phyloP scores from a whole-genome alignment of 1,284 basidiomycete genomes.

The Heterobasidion occidentale region DNA sequence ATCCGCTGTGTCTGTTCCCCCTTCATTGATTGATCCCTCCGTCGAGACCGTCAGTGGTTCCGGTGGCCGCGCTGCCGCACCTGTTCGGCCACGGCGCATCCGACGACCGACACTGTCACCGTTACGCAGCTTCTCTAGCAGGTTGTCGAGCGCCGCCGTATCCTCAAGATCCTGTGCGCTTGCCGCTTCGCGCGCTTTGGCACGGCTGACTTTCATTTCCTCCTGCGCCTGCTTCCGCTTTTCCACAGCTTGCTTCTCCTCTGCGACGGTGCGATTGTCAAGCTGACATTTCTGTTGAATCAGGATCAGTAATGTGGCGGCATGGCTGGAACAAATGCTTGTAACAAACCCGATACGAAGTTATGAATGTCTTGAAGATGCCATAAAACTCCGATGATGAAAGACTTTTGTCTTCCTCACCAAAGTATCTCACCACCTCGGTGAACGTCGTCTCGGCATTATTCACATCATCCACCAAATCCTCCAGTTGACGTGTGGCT shows the following conservation, averaged over 20 bases:
- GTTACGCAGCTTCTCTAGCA: constrained; percentile 66
- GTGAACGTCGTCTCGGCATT: constrained; percentile 74
- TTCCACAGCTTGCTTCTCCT: constrained; percentile 56
- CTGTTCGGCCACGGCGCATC: constrained; percentile 33
- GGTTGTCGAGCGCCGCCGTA: constrained; percentile 57
- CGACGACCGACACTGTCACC: constrained; percentile 59
- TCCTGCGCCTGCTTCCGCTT: constrained; percentile 61
- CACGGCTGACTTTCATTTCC: constrained; percentile 48
- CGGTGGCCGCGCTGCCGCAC: constrained; percentile 24
- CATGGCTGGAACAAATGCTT: neutral
- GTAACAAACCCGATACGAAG: constrained; percentile 70
- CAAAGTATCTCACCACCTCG: constrained; percentile 84
- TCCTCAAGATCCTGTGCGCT: constrained; percentile 46
- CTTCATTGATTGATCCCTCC: constrained; percentile 19
- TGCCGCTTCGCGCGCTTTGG: constrained; percentile 39
- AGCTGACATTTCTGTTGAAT: constrained; percentile 73
- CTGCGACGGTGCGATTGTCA: constrained; percentile 66
- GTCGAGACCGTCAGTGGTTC: constrained; percentile 34
- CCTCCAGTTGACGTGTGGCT: constrained; percentile 68
- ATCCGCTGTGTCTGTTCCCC: constrained; percentile 43
- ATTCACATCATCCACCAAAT: constrained; percentile 80
- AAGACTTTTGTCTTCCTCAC: constrained; percentile 84
- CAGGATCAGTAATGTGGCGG: neutral
- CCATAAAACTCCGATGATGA: constrained; percentile 86
- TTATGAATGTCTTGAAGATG: constrained; percentile 92